These are phyloP conservation scores for Diaporthe amygdali DNA, from an alignment of 2,329 filamentous ascomycete genomes.

Conservation along the genomic window DNA sequence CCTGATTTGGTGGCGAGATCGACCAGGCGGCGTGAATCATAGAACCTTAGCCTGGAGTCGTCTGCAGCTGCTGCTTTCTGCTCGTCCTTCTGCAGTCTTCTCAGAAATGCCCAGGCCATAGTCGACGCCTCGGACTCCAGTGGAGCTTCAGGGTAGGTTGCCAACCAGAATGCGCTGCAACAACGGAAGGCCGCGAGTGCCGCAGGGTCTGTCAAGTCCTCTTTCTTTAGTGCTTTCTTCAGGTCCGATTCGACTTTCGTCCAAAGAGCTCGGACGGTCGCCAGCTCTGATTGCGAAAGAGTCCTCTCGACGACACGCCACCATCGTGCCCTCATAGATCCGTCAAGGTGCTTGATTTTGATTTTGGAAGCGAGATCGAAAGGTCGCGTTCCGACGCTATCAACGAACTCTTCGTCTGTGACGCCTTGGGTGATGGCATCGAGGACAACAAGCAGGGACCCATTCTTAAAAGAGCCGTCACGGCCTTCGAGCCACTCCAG, in stretches of 20 bases:
- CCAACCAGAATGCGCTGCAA: constrained; percentile 36
- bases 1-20: constrained; percentile 12
- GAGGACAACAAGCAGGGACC: constrained; percentile 47
- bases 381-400: constrained; percentile 45
- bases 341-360: constrained; percentile 18
- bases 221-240: constrained; percentile 29
- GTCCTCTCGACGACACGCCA: constrained; percentile 35
- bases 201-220: constrained; percentile 25
- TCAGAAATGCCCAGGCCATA: constrained; percentile 33
- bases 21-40: constrained; percentile 6
- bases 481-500: constrained; percentile 48
- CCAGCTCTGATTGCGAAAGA: constrained; percentile 32
- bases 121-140: constrained; percentile 33
- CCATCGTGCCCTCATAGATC: constrained; percentile 15
- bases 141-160: constrained; percentile 30
- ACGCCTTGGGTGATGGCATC: constrained; percentile 49
- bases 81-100: constrained; percentile 29
- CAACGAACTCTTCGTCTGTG: constrained; percentile 45
- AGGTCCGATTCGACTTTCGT: constrained; percentile 30
- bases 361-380: constrained; percentile 38
- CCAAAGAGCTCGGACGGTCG: constrained; percentile 34
- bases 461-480: constrained; percentile 31
- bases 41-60: constrained; percentile 4
- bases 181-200: constrained; percentile 38
- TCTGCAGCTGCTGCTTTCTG: constrained; percentile 14